phyloP scores from a whole-genome alignment of 2,329 filamentous ascomycete genomes.

The Neoarthrinium moseri region DNA sequence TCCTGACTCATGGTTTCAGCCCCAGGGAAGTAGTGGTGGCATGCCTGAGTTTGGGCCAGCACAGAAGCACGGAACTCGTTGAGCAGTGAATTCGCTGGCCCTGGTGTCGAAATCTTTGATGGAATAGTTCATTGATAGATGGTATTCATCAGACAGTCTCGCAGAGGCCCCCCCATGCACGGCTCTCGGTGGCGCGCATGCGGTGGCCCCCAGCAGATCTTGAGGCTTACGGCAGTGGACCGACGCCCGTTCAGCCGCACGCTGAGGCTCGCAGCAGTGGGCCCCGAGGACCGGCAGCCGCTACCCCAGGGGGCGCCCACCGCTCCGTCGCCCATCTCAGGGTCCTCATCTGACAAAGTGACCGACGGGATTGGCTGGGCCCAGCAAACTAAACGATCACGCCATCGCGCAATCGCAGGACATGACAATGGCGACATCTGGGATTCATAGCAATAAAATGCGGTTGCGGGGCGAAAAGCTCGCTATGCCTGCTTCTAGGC shows the following conservation, averaged over 20 bases:
- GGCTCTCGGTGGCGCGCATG: conserved; percentile 9
- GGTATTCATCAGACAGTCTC: too few relatives aligned
- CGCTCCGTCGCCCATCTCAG: conserved; percentile 6
- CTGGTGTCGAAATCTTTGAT: too few relatives aligned
- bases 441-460: conserved; percentile 7
- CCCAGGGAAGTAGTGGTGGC: too few relatives aligned
- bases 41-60: too few relatives aligned
- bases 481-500: conserved; percentile 1
- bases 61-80: too few relatives aligned
- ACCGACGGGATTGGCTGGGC: conserved; percentile 4
- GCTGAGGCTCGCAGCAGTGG: conserved; percentile 6
- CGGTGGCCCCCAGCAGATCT: not conserved
- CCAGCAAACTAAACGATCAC: conserved; percentile 11
- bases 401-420: conserved; percentile 12
- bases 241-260: conserved; percentile 10
- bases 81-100: too few relatives aligned
- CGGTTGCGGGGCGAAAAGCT: conserved; percentile 7
- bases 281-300: conserved; percentile 8
- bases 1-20: too few relatives aligned
- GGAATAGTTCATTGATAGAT: too few relatives aligned
- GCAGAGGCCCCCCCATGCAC: too few relatives aligned
- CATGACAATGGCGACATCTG: conserved; percentile 13
- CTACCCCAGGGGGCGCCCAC: not conserved
- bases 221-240: conserved; percentile 4
- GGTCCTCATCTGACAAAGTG: conserved; percentile 11